phyloP scores from a whole-genome alignment of 2,329 filamentous ascomycete genomes.

The Teratosphaeria pseudoeucalypti region DNA sequence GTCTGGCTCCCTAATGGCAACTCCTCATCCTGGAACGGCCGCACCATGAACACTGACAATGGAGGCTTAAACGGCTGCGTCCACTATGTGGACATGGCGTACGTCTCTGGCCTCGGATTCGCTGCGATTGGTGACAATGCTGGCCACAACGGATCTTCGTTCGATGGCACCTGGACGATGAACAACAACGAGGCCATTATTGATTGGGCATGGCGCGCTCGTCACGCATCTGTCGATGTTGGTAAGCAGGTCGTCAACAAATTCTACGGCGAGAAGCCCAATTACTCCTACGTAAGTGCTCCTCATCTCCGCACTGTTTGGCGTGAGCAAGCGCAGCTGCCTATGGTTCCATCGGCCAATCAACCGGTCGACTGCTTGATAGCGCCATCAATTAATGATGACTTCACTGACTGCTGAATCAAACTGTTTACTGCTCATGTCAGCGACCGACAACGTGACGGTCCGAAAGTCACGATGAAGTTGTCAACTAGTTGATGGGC shows the following conservation, averaged over 20 bases:
- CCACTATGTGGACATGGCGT: slow-evolving; percentile 23
- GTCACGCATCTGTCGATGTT: slow-evolving; percentile 22
- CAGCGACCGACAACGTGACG: no score
- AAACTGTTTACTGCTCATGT: no score
- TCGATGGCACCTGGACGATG: slow-evolving; percentile 19
- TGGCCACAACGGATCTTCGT: slow-evolving; percentile 23
- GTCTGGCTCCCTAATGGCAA: slow-evolving; percentile 32
- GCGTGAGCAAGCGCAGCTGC: slow-evolving; percentile 17
- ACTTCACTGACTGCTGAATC: no score
- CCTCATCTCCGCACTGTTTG: slow-evolving; percentile 13
- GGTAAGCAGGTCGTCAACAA: slow-evolving; percentile 24
- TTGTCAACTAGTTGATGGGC: no score
- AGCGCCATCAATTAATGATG: no score
- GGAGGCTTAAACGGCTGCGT: slow-evolving; percentile 26
- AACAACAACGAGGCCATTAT: slow-evolving; percentile 22
- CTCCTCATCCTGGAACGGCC: slow-evolving; percentile 20
- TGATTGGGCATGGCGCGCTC: slow-evolving; percentile 25
- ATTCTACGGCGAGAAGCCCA: slow-evolving; percentile 30
- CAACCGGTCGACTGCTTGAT: no score
- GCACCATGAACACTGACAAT: slow-evolving; percentile 27
- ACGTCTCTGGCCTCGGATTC: slow-evolving; percentile 23
- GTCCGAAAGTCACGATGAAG: no score
- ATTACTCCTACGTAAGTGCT: slow-evolving; percentile 31
- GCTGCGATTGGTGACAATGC: slow-evolving; percentile 25
- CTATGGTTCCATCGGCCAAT: no score